Evolutionary conservation across 352 stramenopile species (phyloP).

Genomic region (Phytophthora quininea): DNA sequence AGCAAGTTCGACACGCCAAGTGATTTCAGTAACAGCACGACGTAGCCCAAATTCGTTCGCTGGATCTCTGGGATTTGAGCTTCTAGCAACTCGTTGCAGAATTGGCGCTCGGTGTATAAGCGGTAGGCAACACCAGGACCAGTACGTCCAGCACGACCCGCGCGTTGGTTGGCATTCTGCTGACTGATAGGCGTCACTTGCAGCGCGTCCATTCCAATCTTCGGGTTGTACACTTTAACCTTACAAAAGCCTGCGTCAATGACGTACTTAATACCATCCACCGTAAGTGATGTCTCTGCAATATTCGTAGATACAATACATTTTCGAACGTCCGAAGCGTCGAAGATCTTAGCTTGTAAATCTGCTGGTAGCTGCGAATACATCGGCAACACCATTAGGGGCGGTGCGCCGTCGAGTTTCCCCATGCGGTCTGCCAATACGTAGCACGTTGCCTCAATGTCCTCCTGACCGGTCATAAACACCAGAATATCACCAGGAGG

Average conservation of each 20-base stretch:
- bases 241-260: slow-evolving; percentile 99
- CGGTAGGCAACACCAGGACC: slow-evolving; percentile 93
- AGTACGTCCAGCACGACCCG: slow-evolving; percentile 93
- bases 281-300: slow-evolving; percentile 95
- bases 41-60: slow-evolving; percentile 97
- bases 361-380: slow-evolving; percentile 98
- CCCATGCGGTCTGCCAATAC: slow-evolving; percentile 96
- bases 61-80: slow-evolving; percentile 99
- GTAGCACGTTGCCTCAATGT: slow-evolving; percentile 97
- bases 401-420: slow-evolving; percentile 91
- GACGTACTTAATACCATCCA: slow-evolving; percentile 98
- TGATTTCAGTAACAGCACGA: slow-evolving; percentile 98
- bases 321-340: slow-evolving; percentile 94
- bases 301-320: slow-evolving; percentile 99
- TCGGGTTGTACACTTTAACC: slow-evolving; percentile 99
- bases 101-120: slow-evolving; percentile 98
- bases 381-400: slow-evolving; percentile 98
- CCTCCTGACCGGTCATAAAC: slow-evolving; percentile 99
- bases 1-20: slow-evolving; percentile 95
- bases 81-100: slow-evolving; percentile 96
- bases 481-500: slow-evolving; percentile 97
- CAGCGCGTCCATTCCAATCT: slow-evolving; percentile 99
- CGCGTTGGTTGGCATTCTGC: slow-evolving; percentile 98
- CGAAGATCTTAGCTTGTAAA: slow-evolving; percentile 98
- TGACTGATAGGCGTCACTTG: slow-evolving; percentile 96